Base-by-base conservation (phyloP, 805 yeast genomes). In the Yarrowia sp. region DNA sequence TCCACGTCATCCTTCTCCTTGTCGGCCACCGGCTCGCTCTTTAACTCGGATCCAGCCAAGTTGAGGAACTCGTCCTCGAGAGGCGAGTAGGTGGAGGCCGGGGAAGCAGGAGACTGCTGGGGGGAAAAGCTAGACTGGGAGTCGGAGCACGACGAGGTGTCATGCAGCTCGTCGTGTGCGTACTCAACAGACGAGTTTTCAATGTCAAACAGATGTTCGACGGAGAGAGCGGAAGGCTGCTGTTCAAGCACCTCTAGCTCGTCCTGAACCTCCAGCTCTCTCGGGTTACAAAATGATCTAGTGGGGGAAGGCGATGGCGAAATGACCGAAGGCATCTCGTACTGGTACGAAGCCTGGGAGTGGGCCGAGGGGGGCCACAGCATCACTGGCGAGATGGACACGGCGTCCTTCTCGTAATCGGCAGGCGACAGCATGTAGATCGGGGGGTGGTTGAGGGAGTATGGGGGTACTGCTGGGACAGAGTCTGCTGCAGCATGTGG, bases 71-170 rank as follows among this genome's bases (percentile, higher is more conserved):
- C 63, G 46, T 54, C 61, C 35, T 54, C 61, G 17, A 54, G 26
- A 16, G 61, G 61, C 24, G 61, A 54, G 61, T 54, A 54, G 12
- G 61, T 54, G 8, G 61, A 54, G 61, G 61, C 61, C 17, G 61
- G 61, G 12, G 61, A 54, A 9, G 61, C 61, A 24, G 61, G 61
- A 8, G 61, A 54, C 46, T 36, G 61, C 46, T 54, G 61, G 33
- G 61, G 61, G 40, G 61, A 54, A 35, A 54, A 54, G 46, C 61
- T 54, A 26, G 61, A 54, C 33, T 54, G 61, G n/a, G 61, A 54
- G 44, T 54, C 61, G 19, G 61, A 54, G 46, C 61, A 54, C 35
- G 61, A 54, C n/a, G 44, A 51, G 22, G 59, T 51, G 19, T 51
- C 59, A 9, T 35, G 59, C 59, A 51, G 46, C 46, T 54, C 46